Evolutionary conservation across 2,329 filamentous ascomycete species (phyloP), one percentile per base, ranked within the genome.

Genomic region (Grosmannia penicillata): DNA sequence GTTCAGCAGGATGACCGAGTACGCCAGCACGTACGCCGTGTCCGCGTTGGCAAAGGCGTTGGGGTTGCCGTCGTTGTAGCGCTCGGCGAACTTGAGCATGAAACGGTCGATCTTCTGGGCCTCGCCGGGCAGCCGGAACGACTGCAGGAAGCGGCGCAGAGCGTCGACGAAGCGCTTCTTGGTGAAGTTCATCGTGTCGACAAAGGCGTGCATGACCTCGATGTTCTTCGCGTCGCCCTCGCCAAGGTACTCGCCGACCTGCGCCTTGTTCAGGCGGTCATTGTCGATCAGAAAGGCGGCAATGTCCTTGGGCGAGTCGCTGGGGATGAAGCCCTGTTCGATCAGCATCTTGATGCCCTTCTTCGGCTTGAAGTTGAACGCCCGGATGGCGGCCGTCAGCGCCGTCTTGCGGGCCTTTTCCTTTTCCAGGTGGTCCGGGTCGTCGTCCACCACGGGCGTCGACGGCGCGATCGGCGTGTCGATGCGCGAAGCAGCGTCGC

Each of bases 91-190:
- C 57, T 98, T 98, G 48, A 98, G 65, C 91, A 98, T 96, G 60
- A 96, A 93, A 34, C 91, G 83, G 74, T 98, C 91, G 48, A 98
- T 98, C 64, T 98, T 98, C 55, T 98, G 91, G 0, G 87, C 87
- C 59, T 98, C 91, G 43, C 91, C 91, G 0, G 91, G 91, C 13
- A 98, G 65, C 45, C 91, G 81, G 65, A 98, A 98, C 22, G 85
- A 82, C 56, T 98, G 91, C 11, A 98, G 64, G 51, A 98, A 98
- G 42, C 85, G 78, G 27, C 91, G 77, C 21, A 98, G 63, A 13
- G 91, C 81, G 57, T 95, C 89, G 7, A 95, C 89, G 50, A 98
- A 98, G 3, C 87, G 78, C 39, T 79, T 84, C 56, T 87, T 87
- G 9, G 75, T 72, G 49, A 98, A 98, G 33, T 96, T 83, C 86